Evolutionary conservation across 108 stramenopile genomes (phyloP).

Genomic region (Fragilaria radians): DNA sequence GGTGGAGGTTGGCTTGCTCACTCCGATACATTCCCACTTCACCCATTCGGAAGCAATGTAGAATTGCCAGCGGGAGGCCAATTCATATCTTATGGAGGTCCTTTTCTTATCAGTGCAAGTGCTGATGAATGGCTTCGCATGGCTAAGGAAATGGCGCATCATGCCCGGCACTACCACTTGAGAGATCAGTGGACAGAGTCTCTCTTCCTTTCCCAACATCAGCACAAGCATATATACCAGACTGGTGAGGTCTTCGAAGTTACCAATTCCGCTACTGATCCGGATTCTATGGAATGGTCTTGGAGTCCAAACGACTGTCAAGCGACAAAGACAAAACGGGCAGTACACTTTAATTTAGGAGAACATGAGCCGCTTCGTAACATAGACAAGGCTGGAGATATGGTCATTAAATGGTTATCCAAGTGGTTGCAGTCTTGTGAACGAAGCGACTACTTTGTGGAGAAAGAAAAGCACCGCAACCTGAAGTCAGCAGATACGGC

Average conservation of each 20-base stretch:
- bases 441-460: constrained; percentile 1
- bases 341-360: neutral
- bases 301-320: too few relatives aligned
- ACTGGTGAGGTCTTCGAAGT: too few relatives aligned
- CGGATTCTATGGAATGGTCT: too few relatives aligned
- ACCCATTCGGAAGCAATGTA: neutral
- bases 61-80: neutral
- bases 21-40: constrained; percentile 1
- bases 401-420: constrained; percentile 5
- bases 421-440: constrained; percentile 6
- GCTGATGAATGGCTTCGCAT: neutral
- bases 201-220: neutral
- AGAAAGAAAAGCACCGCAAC: too few relatives aligned
- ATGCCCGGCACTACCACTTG: neutral
- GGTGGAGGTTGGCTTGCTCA: constrained; percentile 5
- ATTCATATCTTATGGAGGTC: neutral
- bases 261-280: too few relatives aligned
- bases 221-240: too few relatives aligned
- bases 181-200: neutral
- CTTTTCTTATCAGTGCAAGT: neutral
- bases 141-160: neutral
- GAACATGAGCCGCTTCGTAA: too few relatives aligned
- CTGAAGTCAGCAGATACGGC: too few relatives aligned
- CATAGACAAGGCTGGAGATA: neutral
- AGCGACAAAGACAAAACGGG: neutral